Evolutionary conservation across 177 flowering plant species (phyloP).

Genomic region (Tripterygium wilfordii): DNA sequence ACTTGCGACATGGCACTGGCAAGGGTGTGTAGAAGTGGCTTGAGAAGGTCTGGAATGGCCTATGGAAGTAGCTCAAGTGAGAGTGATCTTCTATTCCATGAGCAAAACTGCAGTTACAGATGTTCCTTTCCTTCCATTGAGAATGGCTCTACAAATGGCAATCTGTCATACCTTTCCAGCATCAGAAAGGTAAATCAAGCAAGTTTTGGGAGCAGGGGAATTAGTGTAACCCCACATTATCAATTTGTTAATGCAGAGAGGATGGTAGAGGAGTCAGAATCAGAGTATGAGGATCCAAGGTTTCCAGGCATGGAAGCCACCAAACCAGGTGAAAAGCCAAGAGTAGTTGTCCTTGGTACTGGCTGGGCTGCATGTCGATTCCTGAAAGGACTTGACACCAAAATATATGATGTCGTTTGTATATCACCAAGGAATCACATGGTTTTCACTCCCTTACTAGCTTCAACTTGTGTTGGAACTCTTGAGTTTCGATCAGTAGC

Average conservation of each 20-base stretch:
- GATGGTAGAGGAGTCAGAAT: constrained; percentile 38
- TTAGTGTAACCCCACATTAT: constrained; percentile 36
- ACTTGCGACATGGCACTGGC: constrained; percentile 43
- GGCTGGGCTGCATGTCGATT: constrained; percentile 94
- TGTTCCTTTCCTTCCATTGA: constrained; percentile 11
- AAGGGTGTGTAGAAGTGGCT: constrained; percentile 40
- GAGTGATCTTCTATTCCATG: constrained; percentile 15
- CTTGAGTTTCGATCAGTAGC: constrained; percentile 86
- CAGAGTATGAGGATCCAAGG: constrained; percentile 22
- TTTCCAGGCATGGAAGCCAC: constrained; percentile 62
- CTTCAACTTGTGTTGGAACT: constrained; percentile 93
- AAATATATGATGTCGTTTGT: constrained; percentile 75
- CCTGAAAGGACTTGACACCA: constrained; percentile 74
- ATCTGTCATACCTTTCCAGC: constrained; percentile 17
- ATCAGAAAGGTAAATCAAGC: constrained; percentile 9
- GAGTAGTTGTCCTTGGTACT: constrained; percentile 84
- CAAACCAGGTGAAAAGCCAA: constrained; percentile 71
- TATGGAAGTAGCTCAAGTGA: constrained; percentile 16
- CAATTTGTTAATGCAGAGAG: constrained; percentile 37
- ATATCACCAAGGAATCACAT: constrained; percentile 90
- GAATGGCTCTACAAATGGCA: constrained; percentile 10
- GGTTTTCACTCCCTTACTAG: constrained; percentile 93
- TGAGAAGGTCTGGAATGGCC: constrained; percentile 37
- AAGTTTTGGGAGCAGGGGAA: constrained; percentile 44
- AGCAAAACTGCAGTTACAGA: constrained; percentile 1